Evolutionary conservation across 768 basidiomycete species (phyloP).

Genomic region (Cystoderma amianthinum): DNA sequence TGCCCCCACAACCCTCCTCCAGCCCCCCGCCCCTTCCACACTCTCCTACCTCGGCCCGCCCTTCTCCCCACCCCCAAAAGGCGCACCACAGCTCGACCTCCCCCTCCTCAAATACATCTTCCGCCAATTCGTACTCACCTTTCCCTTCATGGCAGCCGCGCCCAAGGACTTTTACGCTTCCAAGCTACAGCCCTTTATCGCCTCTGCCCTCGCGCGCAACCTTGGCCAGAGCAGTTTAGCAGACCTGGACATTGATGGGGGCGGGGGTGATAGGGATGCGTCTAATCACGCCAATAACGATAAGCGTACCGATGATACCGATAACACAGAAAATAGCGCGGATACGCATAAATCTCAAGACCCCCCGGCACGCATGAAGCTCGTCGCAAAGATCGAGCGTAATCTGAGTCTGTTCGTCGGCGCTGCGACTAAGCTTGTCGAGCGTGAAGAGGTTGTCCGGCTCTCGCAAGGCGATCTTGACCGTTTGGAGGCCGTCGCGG

Average conservation of each 20-base stretch:
- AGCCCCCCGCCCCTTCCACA: constrained; percentile 51
- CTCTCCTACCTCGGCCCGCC: constrained; percentile 88
- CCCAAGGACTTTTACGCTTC: constrained; percentile 89
- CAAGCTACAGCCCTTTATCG: constrained; percentile 93
- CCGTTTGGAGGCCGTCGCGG: constrained; percentile 66
- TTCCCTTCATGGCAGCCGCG: constrained; percentile 89
- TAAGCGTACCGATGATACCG: neutral
- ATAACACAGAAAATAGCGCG: constrained; percentile 44
- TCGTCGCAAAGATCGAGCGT: constrained; percentile 77
- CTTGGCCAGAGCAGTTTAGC: constrained; percentile 55
- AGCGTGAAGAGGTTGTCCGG: constrained; percentile 85
- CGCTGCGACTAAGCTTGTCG: constrained; percentile 74
- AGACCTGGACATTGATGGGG: constrained; percentile 14
- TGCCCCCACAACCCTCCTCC: constrained; percentile 12
- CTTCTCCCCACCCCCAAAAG: constrained; percentile 66
- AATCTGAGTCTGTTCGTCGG: constrained; percentile 78
- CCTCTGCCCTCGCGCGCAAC: constrained; percentile 75
- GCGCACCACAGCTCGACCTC: constrained; percentile 56
- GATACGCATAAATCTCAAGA: no score
- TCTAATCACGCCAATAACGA: neutral
- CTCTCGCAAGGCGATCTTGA: constrained; percentile 82
- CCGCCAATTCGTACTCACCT: constrained; percentile 87
- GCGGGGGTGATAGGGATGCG: neutral
- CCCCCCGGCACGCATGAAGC: constrained; percentile 59
- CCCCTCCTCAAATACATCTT: constrained; percentile 90